These are phyloP conservation scores for Umbelopsis isabellina DNA, from an alignment of 192 early-diverging fungal genomes.

Conservation along the genomic window DNA sequence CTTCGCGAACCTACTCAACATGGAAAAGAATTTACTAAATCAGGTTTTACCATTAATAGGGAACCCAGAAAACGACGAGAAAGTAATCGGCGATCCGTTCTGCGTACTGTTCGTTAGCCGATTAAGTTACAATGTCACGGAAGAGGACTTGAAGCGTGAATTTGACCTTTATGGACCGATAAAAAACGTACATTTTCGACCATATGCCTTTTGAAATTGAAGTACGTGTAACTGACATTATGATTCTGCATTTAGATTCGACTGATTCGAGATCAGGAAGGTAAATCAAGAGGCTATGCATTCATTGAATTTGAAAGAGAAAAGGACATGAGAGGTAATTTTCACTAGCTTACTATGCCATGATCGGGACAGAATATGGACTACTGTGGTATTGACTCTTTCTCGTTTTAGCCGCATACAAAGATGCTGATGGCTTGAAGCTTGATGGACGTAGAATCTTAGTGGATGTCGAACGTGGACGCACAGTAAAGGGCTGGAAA, in stretches of 20 bases:
- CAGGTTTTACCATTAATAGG: constrained; percentile 35
- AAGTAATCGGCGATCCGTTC: constrained; percentile 85
- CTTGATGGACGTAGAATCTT: constrained; percentile 83
- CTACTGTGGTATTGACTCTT: not conserved
- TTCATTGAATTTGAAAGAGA: constrained; percentile 96
- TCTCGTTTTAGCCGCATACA: constrained; percentile 62
- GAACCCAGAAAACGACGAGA: constrained; percentile 75
- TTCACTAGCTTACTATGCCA: not conserved
- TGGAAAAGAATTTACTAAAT: not conserved
- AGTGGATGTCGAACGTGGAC: constrained; percentile 94
- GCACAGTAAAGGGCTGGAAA: constrained; percentile 95
- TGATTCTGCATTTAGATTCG: constrained; percentile 49
- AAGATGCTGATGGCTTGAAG: constrained; percentile 87
- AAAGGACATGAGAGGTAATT: constrained; percentile 69
- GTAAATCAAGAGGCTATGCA: constrained; percentile 89
- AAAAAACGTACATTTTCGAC: constrained; percentile 60
- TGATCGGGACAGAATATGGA: not conserved
- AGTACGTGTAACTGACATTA: no score
- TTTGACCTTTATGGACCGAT: constrained; percentile 85
- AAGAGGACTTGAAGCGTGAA: constrained; percentile 73
- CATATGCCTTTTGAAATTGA: not conserved
- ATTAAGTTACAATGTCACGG: constrained; percentile 75
- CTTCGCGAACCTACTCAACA: constrained; percentile 4
- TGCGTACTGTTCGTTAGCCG: constrained; percentile 89
- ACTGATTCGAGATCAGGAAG: constrained; percentile 70